phyloP scores from a whole-genome alignment of 2,329 filamentous ascomycete genomes.

The Spiromastix sp. region DNA sequence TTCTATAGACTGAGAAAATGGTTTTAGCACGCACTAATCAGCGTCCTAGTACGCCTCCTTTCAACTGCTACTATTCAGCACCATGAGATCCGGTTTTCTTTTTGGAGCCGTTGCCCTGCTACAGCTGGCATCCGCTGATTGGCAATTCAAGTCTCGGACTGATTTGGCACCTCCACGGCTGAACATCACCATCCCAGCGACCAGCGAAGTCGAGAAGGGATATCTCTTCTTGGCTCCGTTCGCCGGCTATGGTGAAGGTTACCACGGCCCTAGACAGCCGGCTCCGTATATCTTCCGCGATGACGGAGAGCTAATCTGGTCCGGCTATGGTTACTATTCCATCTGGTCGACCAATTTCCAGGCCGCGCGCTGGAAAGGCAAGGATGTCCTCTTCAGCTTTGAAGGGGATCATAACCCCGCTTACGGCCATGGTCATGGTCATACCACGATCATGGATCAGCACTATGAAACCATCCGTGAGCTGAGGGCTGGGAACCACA shows the following conservation, averaged over 20 bases:
- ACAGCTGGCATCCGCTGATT: constrained; percentile 25
- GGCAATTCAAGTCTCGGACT: constrained; percentile 38
- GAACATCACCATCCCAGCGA: constrained; percentile 18
- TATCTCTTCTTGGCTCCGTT: constrained; percentile 8
- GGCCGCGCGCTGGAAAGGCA: constrained; percentile 38
- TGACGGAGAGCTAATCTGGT: constrained; percentile 48
- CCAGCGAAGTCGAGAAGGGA: constrained; percentile 8
- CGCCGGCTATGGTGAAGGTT: constrained; percentile 11
- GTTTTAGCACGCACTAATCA: constrained; percentile 8
- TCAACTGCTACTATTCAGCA: constrained; percentile 6
- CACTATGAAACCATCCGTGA: constrained; percentile 46
- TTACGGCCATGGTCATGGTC: constrained; percentile 46
- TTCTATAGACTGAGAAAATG: constrained; percentile 10
- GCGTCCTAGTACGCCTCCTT: constrained; percentile 10
- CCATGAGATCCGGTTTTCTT: constrained; percentile 15
- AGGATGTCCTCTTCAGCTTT: constrained; percentile 44
- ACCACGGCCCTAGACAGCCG: constrained; percentile 40
- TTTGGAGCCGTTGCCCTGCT: constrained; percentile 13
- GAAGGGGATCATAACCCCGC: constrained; percentile 43
- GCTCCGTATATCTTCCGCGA: constrained; percentile 47
- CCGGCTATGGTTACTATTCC: constrained; percentile 43
- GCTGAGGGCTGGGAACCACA: constrained; percentile 42
- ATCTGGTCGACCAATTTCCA: constrained; percentile 48
- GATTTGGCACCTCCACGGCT: constrained; percentile 38
- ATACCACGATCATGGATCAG: constrained; percentile 43